Base-by-base conservation (phyloP, 2,329 filamentous ascomycete genomes). In the Ophiocordyceps camponoti-rufipedis region DNA sequence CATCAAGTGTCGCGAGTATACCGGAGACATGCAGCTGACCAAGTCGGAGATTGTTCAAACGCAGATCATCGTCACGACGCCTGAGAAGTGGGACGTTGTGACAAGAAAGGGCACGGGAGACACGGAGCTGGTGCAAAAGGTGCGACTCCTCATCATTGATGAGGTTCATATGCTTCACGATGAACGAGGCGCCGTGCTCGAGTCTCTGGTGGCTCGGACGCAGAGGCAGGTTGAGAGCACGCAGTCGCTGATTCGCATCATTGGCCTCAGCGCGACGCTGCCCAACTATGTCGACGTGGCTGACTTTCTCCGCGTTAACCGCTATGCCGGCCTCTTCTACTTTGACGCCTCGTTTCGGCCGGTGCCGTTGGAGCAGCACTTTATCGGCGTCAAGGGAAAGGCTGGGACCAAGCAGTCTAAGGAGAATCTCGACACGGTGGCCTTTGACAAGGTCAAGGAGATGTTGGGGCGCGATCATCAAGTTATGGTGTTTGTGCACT, bases 161-260 rank as follows among this genome's bases (percentile, higher is more conserved):
- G 91, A 98, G 65, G 91, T 98, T 1, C 91, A 98, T 58, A 98
- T 98, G 93, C 80, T 98, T 55, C 93, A 98, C 56, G 91, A 98
- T 59, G 91, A 96, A 62, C 80, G 91, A 59, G 91, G 91, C 56
- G 87, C 93, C 12, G 93, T 98, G 0, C 73, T 99, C 28, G 91
- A 99, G 59, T 95, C 89, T 6, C 71, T 99, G 19, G 93, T 98
- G 14, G 91, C 91, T 11, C 78, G 91, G 54, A 99, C 93, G 0
- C 82, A 96, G 64, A 74, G 91, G 50, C 91, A 98, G 57, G 93
- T 98, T 0, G 93, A 99, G 64, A 95, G 88, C 60, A 98, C 91
- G 0, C 91, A 98, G 61, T 95, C 87, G 1, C 71, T 98, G 43
- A 98, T 99, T 56, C 85, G 93, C 23, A 94, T 98, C 47, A 78